Evolutionary conservation across 257 asterid genomes (phyloP).

Genomic region (Salvia miltiorrhiza): DNA sequence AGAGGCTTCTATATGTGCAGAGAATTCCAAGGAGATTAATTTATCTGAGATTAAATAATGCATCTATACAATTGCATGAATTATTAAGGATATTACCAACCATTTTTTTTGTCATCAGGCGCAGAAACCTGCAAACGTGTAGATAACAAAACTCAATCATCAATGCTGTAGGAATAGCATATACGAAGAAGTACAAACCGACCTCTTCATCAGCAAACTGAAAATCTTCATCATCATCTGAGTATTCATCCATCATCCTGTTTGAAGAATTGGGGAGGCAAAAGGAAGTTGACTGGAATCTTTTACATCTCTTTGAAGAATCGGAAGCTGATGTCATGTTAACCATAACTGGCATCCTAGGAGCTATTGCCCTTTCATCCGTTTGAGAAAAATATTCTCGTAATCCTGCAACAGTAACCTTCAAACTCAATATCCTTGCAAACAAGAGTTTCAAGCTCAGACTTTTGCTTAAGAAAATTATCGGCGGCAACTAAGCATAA

Average conservation of each 20-base stretch:
- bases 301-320: conserved; percentile 51
- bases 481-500: background rate
- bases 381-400: conserved; percentile 93
- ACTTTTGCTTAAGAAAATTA: background rate
- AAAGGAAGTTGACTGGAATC: conserved; percentile 42
- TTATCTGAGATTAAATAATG: background rate
- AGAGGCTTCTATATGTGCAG: conserved; percentile 30
- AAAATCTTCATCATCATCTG: conserved; percentile 93
- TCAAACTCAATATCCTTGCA: conserved; percentile 24
- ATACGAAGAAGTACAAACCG: conserved; percentile 9
- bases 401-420: conserved; percentile 50
- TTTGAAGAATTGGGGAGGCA: conserved; percentile 55
- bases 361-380: conserved; percentile 79
- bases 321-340: conserved; percentile 72
- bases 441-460: background rate
- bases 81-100: conserved; percentile 35
- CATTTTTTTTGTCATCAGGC: conserved; percentile 46
- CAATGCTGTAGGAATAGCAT: background rate
- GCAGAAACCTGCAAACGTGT: conserved; percentile 53
- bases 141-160: conserved; percentile 14
- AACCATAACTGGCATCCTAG: conserved; percentile 92
- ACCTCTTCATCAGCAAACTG: conserved; percentile 84
- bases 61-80: background rate
- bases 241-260: conserved; percentile 70
- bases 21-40: conserved; percentile 17